Conservation (phyloP, 2,329 filamentous ascomycete genomes). For the Penicillium expansum region DNA sequence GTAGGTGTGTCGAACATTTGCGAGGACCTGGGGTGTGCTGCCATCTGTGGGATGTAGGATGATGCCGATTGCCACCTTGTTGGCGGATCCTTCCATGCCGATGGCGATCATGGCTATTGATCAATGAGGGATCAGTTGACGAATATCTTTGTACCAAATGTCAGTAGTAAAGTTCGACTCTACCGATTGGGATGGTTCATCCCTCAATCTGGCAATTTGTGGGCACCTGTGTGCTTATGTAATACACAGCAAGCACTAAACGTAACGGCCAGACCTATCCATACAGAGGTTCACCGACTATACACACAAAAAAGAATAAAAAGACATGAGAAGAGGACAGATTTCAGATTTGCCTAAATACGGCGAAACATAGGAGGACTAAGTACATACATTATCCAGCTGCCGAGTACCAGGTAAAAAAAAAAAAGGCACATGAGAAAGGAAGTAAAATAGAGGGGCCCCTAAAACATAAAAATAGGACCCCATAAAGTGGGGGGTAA, state of each 20-base stretch:
- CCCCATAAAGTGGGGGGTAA: conserved; percentile 18
- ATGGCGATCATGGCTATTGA: conserved; percentile 62
- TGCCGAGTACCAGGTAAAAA: conserved; percentile 26
- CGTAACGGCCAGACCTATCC: too few species aligned
- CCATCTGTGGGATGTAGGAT: conserved; percentile 67
- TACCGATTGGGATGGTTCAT: background rate
- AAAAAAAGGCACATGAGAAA: conserved; percentile 29
- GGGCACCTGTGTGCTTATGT: background rate
- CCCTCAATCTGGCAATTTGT: background rate
- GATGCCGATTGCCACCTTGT: conserved; percentile 93
- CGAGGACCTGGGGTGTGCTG: conserved; percentile 68
- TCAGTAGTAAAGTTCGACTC: background rate
- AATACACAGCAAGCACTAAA: too few species aligned
- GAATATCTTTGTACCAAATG: background rate
- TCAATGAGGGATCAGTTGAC: background rate
- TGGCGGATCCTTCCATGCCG: conserved; percentile 88
- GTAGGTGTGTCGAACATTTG: conserved; percentile 88
- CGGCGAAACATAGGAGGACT: conserved; percentile 25
- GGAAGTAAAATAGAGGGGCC: conserved; percentile 13
- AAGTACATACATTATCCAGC: conserved; percentile 42
- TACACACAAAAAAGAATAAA: conserved; percentile 10
- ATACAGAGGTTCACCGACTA: too few species aligned
- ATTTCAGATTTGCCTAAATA: conserved; percentile 15
- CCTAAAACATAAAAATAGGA: conserved; percentile 17
- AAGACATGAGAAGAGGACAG: background rate